Base-by-base conservation (phyloP, 2,329 filamentous ascomycete species). In the Fragosphaeria purpurea region DNA sequence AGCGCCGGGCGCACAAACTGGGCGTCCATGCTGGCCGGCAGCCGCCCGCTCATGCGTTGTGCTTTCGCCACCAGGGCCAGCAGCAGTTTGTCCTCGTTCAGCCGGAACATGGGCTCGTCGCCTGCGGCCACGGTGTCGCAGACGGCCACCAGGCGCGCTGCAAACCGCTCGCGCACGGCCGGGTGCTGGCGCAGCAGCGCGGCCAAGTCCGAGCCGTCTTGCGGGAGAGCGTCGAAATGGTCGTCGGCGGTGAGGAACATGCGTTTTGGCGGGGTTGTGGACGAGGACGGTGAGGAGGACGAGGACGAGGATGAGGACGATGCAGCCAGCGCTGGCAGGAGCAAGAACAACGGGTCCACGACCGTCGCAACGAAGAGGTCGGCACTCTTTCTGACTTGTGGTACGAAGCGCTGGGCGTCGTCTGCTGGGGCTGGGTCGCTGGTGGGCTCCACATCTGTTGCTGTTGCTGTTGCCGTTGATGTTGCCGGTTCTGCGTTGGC, bases 61-160 rank as follows among this genome's bases (percentile, higher is more conserved):
- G 89, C 88, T 65, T 96, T 97, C 13, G 66, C 61, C 6, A 90
- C 55, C 1, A 97, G 61, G 50, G 83, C 74, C 2, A 66, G 61
- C 6, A 85, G 61, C 1, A 96, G 75, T 62, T 89, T 95, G 10
- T 73, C 69, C 60, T 86, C 76, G 58, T 75, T 93, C 31, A 95
- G 69, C 10, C 88, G 80, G 65, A 86, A 95, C 86, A 96, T 88
- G 50, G 70, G 79, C 65, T 96, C 89, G 53, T 87, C 86, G 11
- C 85, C 87, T 1, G 86, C 86, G 37, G 93, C 85, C 9, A 94
- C 85, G 0, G 77, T 84, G 60, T 96, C 89, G 66, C 90, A 95
- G 5, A 93, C 74, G 1, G 71, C 74, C 2, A 72, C 74, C 69
- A 95, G 82, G 38, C 88, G 76, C 9, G 72, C 66, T 60, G 86